Percentiles rank a stretch among this genome's conserved stretches.
phyloP scores from a whole-genome alignment of 768 basidiomycete species.

The Agaricus blazei region DNA sequence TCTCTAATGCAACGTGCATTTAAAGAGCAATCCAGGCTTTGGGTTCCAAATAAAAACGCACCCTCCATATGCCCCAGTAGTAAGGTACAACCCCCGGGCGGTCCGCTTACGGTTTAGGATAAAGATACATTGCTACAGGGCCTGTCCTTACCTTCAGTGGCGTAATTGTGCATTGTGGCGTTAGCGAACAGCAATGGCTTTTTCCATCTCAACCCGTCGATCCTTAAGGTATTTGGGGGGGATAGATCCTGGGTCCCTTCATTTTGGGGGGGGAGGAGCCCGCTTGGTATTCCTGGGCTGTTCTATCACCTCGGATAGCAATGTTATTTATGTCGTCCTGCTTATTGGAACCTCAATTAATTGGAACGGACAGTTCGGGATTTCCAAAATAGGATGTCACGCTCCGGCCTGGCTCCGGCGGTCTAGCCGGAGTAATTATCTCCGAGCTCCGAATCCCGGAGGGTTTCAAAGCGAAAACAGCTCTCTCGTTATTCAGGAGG shows the following conservation, averaged over 20 bases:
- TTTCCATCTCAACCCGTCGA: no score
- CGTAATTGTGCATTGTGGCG: no score
- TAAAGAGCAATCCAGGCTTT: no score
- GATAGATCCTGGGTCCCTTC: not conserved
- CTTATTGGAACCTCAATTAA: slow-evolving; percentile 1
- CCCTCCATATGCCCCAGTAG: not conserved
- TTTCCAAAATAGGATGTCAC: not conserved
- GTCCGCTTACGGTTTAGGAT: not conserved
- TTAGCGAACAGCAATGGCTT: no score
- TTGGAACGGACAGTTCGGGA: slow-evolving; percentile 3
- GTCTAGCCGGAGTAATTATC: not conserved
- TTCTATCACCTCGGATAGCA: slow-evolving; percentile 8
- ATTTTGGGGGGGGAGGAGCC: not conserved
- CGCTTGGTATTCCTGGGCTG: not conserved
- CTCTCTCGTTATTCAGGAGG: no score
- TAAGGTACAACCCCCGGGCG: not conserved
- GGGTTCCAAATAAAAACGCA: no score
- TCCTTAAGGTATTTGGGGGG: no score
- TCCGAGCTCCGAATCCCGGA: not conserved
- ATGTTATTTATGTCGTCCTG: not conserved
- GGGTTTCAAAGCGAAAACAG: no score
- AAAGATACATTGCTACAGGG: not conserved
- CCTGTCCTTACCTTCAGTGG: not conserved
- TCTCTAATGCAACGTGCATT: no score
- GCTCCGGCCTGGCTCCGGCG: not conserved